Conservation (phyloP, 345 rosid species). For the Brassica cretica region DNA sequence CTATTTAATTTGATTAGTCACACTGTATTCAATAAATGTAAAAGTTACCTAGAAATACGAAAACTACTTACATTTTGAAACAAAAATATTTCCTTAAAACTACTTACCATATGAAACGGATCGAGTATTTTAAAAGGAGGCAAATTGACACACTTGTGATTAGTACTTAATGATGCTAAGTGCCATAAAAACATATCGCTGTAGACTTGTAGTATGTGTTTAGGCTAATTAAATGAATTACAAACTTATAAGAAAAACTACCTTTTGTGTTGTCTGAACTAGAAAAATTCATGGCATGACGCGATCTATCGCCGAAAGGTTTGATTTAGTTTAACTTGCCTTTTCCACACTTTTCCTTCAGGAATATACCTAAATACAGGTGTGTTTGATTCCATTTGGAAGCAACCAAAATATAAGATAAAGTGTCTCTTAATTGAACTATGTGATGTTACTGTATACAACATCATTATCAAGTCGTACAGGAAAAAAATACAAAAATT, state of each 20-base stretch:
- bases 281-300: slow-evolving; percentile 40
- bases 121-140: background rate
- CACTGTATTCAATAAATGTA: too few relatives aligned
- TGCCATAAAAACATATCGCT: background rate
- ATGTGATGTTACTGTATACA: background rate
- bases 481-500: background rate
- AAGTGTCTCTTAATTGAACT: background rate
- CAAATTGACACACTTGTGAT: background rate
- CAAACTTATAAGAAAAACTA: slow-evolving; percentile 8
- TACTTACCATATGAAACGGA: too few relatives aligned
- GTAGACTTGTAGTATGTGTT: background rate
- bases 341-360: slow-evolving; percentile 27
- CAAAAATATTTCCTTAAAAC: too few relatives aligned
- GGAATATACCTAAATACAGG: slow-evolving; percentile 27
- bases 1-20: too few relatives aligned
- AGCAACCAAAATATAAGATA: slow-evolving; percentile 2
- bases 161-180: slow-evolving; percentile 12
- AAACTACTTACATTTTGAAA: too few relatives aligned
- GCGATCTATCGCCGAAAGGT: slow-evolving; percentile 41
- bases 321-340: slow-evolving; percentile 16
- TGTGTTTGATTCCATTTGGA: slow-evolving; percentile 10
- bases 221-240: background rate
- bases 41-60: too few relatives aligned
- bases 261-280: slow-evolving; percentile 32
- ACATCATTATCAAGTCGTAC: background rate